Percentiles rank a stretch among this genome's conserved stretches.
Evolutionary conservation across 768 basidiomycete species (phyloP).

Genomic region (Neoboletus brunneissimus): DNA sequence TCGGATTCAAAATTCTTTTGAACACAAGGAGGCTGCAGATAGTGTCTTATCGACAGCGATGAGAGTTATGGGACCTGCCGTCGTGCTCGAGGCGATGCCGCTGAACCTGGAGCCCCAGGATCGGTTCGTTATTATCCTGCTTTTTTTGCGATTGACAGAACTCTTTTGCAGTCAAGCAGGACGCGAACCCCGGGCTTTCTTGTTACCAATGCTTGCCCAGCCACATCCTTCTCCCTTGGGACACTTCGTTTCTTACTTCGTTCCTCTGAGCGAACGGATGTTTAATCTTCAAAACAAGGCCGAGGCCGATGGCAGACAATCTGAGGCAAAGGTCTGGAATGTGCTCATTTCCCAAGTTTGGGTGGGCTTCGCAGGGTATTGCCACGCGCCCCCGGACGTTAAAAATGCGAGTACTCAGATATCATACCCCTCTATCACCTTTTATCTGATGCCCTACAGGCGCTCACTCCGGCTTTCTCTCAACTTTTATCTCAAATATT

Average conservation of each 20-base stretch:
- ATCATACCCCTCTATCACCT: neutral
- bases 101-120: constrained; percentile 82
- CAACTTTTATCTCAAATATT: constrained; percentile 90
- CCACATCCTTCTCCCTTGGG: constrained; percentile 76
- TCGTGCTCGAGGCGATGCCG: constrained; percentile 70
- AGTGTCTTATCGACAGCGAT: constrained; percentile 75
- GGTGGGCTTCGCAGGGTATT: constrained; percentile 90
- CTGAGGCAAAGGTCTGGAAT: constrained; percentile 94
- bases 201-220: constrained; percentile 82
- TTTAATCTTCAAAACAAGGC: constrained; percentile 85
- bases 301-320: constrained; percentile 64
- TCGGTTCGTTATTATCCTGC: constrained; percentile 47
- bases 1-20: constrained; percentile 77
- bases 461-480: constrained; percentile 73
- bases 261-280: constrained; percentile 90
- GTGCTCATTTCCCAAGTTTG: constrained; percentile 93
- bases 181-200: constrained; percentile 83
- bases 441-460: constrained; percentile 39
- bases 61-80: constrained; percentile 81
- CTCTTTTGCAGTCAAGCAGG: constrained; percentile 55
- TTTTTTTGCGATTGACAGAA: constrained; percentile 1
- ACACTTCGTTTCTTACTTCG: constrained; percentile 89
- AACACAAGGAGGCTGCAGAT: constrained; percentile 88
- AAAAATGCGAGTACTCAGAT: constrained; percentile 46
- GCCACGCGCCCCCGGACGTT: constrained; percentile 75